phyloP scores from a whole-genome alignment of 2,329 filamentous ascomycete species.

The Rosellinia necatrix region DNA sequence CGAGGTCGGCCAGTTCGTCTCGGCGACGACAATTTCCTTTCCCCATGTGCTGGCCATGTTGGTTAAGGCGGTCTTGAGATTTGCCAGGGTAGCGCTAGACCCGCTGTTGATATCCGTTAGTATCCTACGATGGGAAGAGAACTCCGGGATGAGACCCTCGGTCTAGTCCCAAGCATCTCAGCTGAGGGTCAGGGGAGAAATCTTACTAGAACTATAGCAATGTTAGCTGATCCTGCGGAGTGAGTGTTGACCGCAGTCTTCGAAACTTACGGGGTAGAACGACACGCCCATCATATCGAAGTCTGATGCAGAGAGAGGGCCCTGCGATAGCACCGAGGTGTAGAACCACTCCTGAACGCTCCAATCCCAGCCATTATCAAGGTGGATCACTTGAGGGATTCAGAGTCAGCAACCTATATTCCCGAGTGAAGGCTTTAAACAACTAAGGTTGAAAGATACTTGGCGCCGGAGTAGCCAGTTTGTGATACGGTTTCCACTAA shows the following conservation, averaged over 20 bases:
- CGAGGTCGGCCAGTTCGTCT: constrained; percentile 71
- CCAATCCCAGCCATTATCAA: constrained; percentile 79
- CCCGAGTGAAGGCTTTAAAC: neutral
- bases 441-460: neutral
- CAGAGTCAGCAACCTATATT: constrained; percentile 3
- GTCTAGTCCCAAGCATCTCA: neutral
- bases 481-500: too few species aligned
- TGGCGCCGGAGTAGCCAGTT: too few species aligned
- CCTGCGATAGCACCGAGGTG: constrained; percentile 37
- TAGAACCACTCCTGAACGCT: constrained; percentile 69
- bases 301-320: constrained; percentile 52
- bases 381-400: constrained; percentile 61
- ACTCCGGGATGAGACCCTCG: neutral
- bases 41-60: constrained; percentile 65
- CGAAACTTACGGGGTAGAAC: constrained; percentile 64
- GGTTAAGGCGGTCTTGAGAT: constrained; percentile 58
- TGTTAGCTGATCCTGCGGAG: neutral
- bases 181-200: neutral
- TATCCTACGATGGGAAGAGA: neutral
- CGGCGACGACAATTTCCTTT: constrained; percentile 71
- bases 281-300: constrained; percentile 75
- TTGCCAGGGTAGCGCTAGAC: constrained; percentile 59
- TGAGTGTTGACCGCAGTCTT: neutral
- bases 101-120: constrained; percentile 41
- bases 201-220: constrained; percentile 27